phyloP scores from a whole-genome alignment of 768 basidiomycete species.

The Galerina marginata region DNA sequence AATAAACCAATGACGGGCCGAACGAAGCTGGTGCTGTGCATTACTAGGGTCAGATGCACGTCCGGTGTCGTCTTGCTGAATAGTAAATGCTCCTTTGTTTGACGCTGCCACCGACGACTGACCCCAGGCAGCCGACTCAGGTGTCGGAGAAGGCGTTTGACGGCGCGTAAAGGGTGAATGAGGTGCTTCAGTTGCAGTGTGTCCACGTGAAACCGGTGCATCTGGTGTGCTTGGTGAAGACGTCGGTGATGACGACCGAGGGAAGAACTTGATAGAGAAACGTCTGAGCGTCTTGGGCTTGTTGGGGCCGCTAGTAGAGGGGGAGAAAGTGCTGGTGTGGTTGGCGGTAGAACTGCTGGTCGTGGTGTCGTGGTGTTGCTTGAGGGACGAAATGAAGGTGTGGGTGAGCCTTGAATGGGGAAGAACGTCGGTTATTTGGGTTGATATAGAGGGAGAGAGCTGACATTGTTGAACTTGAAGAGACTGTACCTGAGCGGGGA shows the following conservation, averaged over 20 bases:
- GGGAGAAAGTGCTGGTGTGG: conserved; percentile 14
- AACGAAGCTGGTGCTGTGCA: conserved; percentile 34
- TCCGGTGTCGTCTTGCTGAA: conserved; percentile 18
- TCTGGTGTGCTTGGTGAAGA: conserved; percentile 39
- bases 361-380: conserved; percentile 11
- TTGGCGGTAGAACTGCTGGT: conserved; percentile 4
- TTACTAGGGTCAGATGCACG: conserved; percentile 15
- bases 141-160: conserved; percentile 42
- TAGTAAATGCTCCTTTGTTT: conserved; percentile 20
- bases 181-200: conserved; percentile 35
- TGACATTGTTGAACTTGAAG: conserved; percentile 45
- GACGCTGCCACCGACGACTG: conserved; percentile 28
- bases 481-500: conserved; percentile 39
- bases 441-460: conserved; percentile 46
- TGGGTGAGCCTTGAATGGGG: conserved; percentile 43
- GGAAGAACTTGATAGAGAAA: conserved; percentile 55
- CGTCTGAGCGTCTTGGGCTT: conserved; percentile 40
- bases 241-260: conserved; percentile 53
- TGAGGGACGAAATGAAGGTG: conserved; percentile 20
- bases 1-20: conserved; percentile 60
- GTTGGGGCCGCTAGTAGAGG: conserved; percentile 19
- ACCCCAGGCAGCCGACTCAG: conserved; percentile 40
- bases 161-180: conserved; percentile 40
- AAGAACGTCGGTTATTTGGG: conserved; percentile 46
- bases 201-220: conserved; percentile 35